A percentile compares a stretch with the other conserved stretches of the same genome.
Evolutionary conservation across 129 eudicot genomes (phyloP).

Genomic region (Pittosporum tobira): DNA sequence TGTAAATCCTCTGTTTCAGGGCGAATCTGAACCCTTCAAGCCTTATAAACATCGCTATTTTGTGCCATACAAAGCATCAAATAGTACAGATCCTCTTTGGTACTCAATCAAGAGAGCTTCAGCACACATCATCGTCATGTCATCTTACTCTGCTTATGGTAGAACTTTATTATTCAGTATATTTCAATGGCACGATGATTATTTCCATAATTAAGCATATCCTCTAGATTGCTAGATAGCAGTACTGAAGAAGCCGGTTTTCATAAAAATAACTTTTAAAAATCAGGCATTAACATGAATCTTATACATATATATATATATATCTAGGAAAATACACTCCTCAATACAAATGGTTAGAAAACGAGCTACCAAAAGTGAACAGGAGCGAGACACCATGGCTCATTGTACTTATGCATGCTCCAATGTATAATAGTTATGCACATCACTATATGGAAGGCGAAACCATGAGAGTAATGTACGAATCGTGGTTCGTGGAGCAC

Average conservation of each 20-base stretch:
- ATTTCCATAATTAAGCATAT: no score
- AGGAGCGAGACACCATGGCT: constrained; percentile 95
- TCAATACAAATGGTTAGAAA: constrained; percentile 64
- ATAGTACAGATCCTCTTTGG: constrained; percentile 83
- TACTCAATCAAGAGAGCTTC: constrained; percentile 94
- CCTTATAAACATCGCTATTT: constrained; percentile 62
- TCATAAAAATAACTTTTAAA: neutral
- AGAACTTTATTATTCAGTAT: constrained; percentile 1
- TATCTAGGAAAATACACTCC: constrained; percentile 79
- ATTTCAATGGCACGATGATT: neutral
- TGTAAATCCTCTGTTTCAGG: constrained; percentile 34
- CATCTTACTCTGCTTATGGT: constrained; percentile 95
- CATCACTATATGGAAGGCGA: constrained; percentile 98
- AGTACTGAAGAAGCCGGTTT: no score
- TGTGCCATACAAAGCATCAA: constrained; percentile 56
- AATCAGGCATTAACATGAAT: neutral
- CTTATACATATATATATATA: no score
- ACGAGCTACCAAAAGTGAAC: constrained; percentile 78
- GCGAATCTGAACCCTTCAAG: constrained; percentile 79
- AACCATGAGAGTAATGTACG: constrained; percentile 87
- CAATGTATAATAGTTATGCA: constrained; percentile 60
- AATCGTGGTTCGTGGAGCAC: constrained; percentile 61
- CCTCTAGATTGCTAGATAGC: no score
- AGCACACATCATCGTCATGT: constrained; percentile 78
- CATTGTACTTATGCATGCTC: constrained; percentile 81